Conservation (phyloP, 1,284 basidiomycete genomes). For the Entoloma clypeatum region DNA sequence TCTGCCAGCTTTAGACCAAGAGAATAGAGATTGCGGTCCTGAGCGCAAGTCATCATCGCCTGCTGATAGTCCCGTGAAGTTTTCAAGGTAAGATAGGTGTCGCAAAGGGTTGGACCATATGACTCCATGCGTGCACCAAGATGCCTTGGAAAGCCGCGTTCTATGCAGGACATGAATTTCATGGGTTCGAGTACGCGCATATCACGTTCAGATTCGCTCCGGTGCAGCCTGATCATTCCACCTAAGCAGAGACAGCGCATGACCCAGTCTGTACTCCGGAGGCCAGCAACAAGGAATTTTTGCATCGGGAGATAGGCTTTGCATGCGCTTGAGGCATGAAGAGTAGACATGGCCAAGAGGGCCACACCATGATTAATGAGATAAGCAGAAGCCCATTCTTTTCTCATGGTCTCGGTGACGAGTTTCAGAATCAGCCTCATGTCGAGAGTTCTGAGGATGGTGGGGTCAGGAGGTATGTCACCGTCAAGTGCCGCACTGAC, state of each 20-base stretch:
- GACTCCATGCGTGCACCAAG: constrained; percentile 43
- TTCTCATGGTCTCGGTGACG: constrained; percentile 39
- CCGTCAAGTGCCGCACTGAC: constrained; percentile 43
- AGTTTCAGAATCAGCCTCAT: constrained; percentile 42
- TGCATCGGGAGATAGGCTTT: constrained; percentile 39
- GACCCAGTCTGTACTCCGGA: constrained; percentile 50
- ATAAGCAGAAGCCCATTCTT: constrained; percentile 39
- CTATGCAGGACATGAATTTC: constrained; percentile 23
- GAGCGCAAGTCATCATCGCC: constrained; percentile 46
- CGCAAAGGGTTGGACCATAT: constrained; percentile 47
- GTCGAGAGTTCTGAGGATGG: constrained; percentile 40
- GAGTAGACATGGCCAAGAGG: constrained; percentile 40
- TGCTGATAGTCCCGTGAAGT: constrained; percentile 42
- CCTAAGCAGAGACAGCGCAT: constrained; percentile 46
- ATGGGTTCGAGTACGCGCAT: constrained; percentile 28
- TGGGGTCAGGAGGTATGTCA: constrained; percentile 30
- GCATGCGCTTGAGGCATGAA: constrained; percentile 43
- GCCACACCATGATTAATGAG: constrained; percentile 50
- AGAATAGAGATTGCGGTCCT: constrained; percentile 45
- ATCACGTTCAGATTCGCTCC: constrained; percentile 41
- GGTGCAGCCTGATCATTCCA: constrained; percentile 48
- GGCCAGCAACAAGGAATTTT: constrained; percentile 48
- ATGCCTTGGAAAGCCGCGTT: constrained; percentile 41
- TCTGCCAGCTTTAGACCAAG: constrained; percentile 47
- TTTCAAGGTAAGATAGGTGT: constrained; percentile 39